phyloP scores from a whole-genome alignment of 495 filamentous ascomycete species.

The Amorphotheca resinae region DNA sequence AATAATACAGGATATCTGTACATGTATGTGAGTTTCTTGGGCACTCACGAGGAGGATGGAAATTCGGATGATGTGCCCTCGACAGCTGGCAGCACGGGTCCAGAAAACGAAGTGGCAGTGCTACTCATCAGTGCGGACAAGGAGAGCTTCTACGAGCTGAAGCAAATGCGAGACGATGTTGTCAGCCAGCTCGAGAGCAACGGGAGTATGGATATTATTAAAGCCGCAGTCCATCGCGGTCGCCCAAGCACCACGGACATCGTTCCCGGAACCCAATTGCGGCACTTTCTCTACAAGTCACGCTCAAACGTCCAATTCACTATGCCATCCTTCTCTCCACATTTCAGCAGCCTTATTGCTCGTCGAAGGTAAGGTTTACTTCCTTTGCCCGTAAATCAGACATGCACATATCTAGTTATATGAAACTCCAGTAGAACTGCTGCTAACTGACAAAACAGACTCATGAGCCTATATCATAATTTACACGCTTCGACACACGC shows the following conservation, averaged over 20 bases:
- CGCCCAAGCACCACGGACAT: slow-evolving; percentile 61
- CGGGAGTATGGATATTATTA: slow-evolving; percentile 62
- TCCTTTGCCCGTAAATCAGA: background rate
- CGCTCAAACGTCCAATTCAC: slow-evolving; percentile 87
- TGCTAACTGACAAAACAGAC: slow-evolving; percentile 25
- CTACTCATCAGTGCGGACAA: slow-evolving; percentile 87
- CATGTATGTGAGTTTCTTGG: slow-evolving; percentile 94
- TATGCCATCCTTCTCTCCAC: slow-evolving; percentile 71
- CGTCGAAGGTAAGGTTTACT: slow-evolving; percentile 42
- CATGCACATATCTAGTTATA: background rate
- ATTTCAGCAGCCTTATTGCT: slow-evolving; percentile 51
- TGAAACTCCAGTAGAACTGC: slow-evolving; percentile 1
- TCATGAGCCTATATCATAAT: slow-evolving; percentile 74
- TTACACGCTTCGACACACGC: slow-evolving; percentile 76
- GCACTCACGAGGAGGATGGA: slow-evolving; percentile 12
- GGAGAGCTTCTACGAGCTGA: slow-evolving; percentile 82
- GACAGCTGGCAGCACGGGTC: slow-evolving; percentile 14
- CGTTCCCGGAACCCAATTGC: slow-evolving; percentile 62
- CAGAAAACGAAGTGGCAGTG: slow-evolving; percentile 69
- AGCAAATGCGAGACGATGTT: slow-evolving; percentile 70
- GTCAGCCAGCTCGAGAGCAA: slow-evolving; percentile 65
- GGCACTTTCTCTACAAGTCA: slow-evolving; percentile 92
- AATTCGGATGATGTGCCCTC: slow-evolving; percentile 2
- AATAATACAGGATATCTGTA: slow-evolving; percentile 97
- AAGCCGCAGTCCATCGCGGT: slow-evolving; percentile 54